A percentile compares a stretch with the other conserved stretches of the same genome.
Evolutionary conservation across 2,329 filamentous ascomycete genomes (phyloP).

Genomic region (Ophiostoma ulmi): DNA sequence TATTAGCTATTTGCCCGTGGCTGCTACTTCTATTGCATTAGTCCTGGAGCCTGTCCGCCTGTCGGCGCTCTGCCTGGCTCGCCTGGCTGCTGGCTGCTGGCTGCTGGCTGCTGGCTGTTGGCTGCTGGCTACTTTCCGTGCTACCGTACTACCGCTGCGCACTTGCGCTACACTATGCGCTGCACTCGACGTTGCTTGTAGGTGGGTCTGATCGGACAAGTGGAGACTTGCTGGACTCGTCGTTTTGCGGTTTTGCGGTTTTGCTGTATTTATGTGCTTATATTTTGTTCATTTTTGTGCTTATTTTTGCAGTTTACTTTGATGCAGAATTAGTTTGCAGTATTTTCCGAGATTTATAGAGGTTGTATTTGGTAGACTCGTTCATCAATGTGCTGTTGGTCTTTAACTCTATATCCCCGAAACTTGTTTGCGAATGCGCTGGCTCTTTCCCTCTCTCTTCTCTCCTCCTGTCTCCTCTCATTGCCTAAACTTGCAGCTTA

Average conservation of each 20-base stretch:
- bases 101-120: not conserved
- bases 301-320: too few relatives aligned
- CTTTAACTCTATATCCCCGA: not conserved
- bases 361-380: too few relatives aligned
- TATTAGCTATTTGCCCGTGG: too few relatives aligned
- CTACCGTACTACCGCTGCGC: not conserved
- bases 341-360: too few relatives aligned
- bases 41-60: not conserved
- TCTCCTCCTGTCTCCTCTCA: too few relatives aligned
- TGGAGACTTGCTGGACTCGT: not conserved
- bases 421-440: not conserved
- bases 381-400: too few relatives aligned
- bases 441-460: not conserved
- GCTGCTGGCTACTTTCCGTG: not conserved
- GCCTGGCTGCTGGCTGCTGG: not conserved
- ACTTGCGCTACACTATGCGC: conserved; percentile 1
- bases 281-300: not conserved
- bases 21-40: conserved; percentile 5
- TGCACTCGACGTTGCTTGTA: not conserved
- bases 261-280: not conserved
- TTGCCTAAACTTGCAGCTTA: not conserved
- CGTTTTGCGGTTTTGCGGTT: not conserved
- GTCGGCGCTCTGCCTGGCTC: conserved; percentile 4
- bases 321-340: too few relatives aligned
- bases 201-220: conserved; percentile 3